Evolutionary conservation across 1,284 basidiomycete species (phyloP), one percentile per base, ranked within the genome.

Genomic region (Porodaedalea pini): DNA sequence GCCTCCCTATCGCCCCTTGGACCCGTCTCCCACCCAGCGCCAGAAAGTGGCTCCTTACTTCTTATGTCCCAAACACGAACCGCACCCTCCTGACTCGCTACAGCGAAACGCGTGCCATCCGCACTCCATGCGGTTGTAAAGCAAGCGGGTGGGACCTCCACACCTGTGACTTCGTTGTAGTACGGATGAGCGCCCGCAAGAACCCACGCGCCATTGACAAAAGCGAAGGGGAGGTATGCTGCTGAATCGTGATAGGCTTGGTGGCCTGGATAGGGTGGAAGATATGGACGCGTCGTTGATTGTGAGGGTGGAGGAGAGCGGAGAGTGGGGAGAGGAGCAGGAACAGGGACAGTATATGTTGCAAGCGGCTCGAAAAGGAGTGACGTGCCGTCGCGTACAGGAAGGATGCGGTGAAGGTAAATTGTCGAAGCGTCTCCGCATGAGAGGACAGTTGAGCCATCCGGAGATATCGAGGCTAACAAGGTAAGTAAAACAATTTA

Each of bases 371-470:
- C 68, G 60, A 88, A 85, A 3, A 79, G 73, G 61, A 86, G 73
- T 17, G 70, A 74, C 2, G 78, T 68, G 32, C 83, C 80, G 41
- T 85, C 85, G 2, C 78, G 76, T 59, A 40, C 21, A 21, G 59
- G 51, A 2, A 57, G 45, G 23, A 90, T 76, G 54, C 82, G 78
- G 66, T 90, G 86, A 15, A 94, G 79, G 67, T 86, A 88, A 7
- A 93, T 83, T 58, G 91, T 84, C 32, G 85, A 80, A 3, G 90
- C 92, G 68, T 95, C 92, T 7, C 93, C 92, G 0, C 93, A 92
- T 0, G 88, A 90, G 1, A 94, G 79, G 0, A 95, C 77, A 0
- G 87, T 92, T 32, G 85, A 81, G 0, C 90, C 90, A 66, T 94
- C 90, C 0, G 91, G 91, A 1, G 90, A 92, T 64, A 95, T 82